These are phyloP conservation scores for Nitzschia putrida DNA, from an alignment of 108 stramenopile species.

Conservation along the genomic window DNA sequence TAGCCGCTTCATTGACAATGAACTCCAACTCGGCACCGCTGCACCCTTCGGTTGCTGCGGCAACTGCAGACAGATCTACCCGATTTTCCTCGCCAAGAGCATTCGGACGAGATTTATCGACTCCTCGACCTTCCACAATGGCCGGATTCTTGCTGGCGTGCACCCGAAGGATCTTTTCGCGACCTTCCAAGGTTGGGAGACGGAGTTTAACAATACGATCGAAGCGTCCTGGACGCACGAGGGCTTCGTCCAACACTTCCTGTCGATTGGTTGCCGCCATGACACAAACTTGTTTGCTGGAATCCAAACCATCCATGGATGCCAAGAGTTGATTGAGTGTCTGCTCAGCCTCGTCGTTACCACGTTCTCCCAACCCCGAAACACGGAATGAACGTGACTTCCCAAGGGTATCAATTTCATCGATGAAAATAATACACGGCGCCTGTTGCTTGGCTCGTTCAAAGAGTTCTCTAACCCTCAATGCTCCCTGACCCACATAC, in stretches of 20 bases:
- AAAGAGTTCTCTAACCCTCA: slow-evolving; percentile 90
- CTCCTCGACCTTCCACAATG: slow-evolving; percentile 64
- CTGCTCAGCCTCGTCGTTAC: slow-evolving; percentile 86
- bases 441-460: slow-evolving; percentile 57
- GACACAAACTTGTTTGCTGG: slow-evolving; percentile 70
- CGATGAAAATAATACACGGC: slow-evolving; percentile 86
- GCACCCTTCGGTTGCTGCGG: slow-evolving; percentile 74
- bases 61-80: slow-evolving; percentile 73
- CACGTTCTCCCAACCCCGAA: slow-evolving; percentile 38
- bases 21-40: slow-evolving; percentile 94
- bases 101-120: slow-evolving; percentile 55
- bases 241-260: slow-evolving; percentile 85
- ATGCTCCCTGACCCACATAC: slow-evolving; percentile 93
- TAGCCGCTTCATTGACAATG: slow-evolving; percentile 95
- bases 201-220: slow-evolving; percentile 88
- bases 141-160: slow-evolving; percentile 83
- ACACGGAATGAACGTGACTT: slow-evolving; percentile 66
- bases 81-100: slow-evolving; percentile 54
- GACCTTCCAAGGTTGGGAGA: slow-evolving; percentile 78
- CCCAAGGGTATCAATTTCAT: slow-evolving; percentile 87
- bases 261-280: slow-evolving; percentile 86
- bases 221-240: slow-evolving; percentile 92
- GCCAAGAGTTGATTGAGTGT: slow-evolving; percentile 86
- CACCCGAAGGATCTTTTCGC: slow-evolving; percentile 84
- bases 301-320: slow-evolving; percentile 87